Evolutionary conservation across 768 basidiomycete species (phyloP).

Genomic region (Tulasnella sp.): DNA sequence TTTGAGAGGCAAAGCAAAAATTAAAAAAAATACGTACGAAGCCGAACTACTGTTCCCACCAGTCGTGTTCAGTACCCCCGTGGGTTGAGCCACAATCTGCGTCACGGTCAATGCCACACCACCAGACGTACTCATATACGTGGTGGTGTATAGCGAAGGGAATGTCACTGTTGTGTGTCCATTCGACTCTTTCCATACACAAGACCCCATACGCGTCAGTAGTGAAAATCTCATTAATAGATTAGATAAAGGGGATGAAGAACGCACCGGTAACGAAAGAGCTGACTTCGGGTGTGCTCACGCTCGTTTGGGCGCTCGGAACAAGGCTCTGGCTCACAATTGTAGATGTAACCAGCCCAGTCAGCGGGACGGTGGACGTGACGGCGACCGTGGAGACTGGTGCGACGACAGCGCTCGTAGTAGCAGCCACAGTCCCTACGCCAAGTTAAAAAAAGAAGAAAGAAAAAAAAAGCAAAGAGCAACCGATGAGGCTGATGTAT

Average conservation of each 20-base stretch:
- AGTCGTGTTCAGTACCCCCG: conserved; percentile 42
- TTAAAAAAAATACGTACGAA: conserved; percentile 5
- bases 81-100: conserved; percentile 56
- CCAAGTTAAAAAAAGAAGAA: too few relatives aligned
- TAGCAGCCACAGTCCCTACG: too few relatives aligned
- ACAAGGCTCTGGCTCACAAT: neutral
- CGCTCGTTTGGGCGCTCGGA: neutral
- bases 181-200: conserved; percentile 32
- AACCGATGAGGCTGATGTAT: too few relatives aligned
- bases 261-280: neutral
- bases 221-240: too few relatives aligned
- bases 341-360: neutral
- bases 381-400: too few relatives aligned
- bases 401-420: too few relatives aligned
- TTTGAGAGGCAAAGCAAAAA: neutral
- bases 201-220: conserved; percentile 30
- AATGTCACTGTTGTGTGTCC: conserved; percentile 33
- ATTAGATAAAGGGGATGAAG: neutral
- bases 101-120: conserved; percentile 51
- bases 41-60: conserved; percentile 27
- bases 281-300: neutral
- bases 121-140: conserved; percentile 41
- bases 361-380: neutral
- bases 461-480: too few relatives aligned
- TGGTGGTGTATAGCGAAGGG: conserved; percentile 37